Conservation (phyloP, 495 filamentous ascomycete genomes). For the Podospora tetraspora region DNA sequence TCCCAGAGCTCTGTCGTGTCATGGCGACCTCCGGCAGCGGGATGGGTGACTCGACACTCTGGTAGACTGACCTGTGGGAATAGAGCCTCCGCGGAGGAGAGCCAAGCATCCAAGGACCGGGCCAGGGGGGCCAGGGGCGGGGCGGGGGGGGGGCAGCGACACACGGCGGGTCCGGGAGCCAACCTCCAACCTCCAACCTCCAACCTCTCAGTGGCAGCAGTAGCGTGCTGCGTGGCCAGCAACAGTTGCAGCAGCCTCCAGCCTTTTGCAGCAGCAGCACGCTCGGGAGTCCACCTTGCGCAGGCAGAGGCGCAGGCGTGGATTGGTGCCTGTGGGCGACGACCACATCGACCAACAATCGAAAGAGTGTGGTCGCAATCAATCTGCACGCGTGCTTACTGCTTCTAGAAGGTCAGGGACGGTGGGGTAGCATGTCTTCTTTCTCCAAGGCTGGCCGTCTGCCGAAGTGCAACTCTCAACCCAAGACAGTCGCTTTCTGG, state of each 20-base stretch:
- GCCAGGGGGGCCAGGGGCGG: background rate
- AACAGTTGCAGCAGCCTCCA: background rate
- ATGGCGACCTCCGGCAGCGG: no score
- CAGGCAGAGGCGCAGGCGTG: background rate
- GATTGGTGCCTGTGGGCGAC: background rate
- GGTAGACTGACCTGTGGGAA: background rate
- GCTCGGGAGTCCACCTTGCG: background rate
- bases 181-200: background rate
- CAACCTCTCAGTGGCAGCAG: background rate
- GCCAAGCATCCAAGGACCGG: constrained; percentile 1
- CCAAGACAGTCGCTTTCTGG: background rate
- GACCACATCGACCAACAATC: background rate
- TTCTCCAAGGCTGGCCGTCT: constrained; percentile 6
- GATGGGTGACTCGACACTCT: background rate
- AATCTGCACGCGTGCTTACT: constrained; percentile 9
- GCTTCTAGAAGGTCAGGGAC: constrained; percentile 11
- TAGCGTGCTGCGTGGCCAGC: background rate
- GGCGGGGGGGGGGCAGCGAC: background rate
- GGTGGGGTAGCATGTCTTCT: background rate
- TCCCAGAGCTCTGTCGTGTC: background rate
- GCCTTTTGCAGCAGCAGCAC: background rate
- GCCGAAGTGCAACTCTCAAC: no score
- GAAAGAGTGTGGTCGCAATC: background rate
- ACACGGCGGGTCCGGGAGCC: constrained; percentile 8
- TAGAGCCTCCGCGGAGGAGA: background rate